These are phyloP conservation scores for Mollisiaceae sp. DNA, from an alignment of 2,329 filamentous ascomycete genomes.

Conservation along the genomic window DNA sequence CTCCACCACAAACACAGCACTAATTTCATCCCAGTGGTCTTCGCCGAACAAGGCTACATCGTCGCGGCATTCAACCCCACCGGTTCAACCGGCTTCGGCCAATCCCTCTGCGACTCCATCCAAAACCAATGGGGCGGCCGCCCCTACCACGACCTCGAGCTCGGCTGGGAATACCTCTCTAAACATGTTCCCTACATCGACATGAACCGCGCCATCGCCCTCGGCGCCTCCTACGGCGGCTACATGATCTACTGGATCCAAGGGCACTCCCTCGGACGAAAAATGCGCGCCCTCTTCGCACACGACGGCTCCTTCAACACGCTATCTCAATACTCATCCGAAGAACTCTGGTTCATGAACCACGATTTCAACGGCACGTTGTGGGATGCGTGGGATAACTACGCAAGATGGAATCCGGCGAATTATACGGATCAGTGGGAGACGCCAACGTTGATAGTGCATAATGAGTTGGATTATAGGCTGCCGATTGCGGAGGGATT, in stretches of 20 bases:
- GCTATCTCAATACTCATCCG: conserved; percentile 58
- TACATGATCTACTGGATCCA: conserved; percentile 91
- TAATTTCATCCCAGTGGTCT: too few relatives aligned
- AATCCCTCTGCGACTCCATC: conserved; percentile 65
- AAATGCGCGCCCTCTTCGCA: conserved; percentile 73
- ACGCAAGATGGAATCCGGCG: conserved; percentile 72
- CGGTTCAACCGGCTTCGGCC: conserved; percentile 79
- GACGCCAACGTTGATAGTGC: conserved; percentile 86
- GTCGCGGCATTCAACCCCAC: conserved; percentile 81
- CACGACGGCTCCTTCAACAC: conserved; percentile 34
- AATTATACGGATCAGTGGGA: conserved; percentile 71
- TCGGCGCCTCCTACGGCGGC: conserved; percentile 75
- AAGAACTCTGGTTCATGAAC: conserved; percentile 71
- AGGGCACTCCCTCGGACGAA: conserved; percentile 77
- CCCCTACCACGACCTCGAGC: conserved; percentile 81
- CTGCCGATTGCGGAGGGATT: conserved; percentile 80
- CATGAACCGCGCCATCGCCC: conserved; percentile 67
- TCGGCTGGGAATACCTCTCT: conserved; percentile 74
- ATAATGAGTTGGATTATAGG: conserved; percentile 87
- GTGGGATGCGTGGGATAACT: conserved; percentile 64
- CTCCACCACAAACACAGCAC: too few relatives aligned
- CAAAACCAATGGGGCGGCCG: conserved; percentile 52
- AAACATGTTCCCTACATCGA: conserved; percentile 70
- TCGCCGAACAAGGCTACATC: conserved; percentile 84
- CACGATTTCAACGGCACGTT: conserved; percentile 68